Conservation (phyloP, 179 eudicot genomes). For the Patellifolia procumbens region DNA sequence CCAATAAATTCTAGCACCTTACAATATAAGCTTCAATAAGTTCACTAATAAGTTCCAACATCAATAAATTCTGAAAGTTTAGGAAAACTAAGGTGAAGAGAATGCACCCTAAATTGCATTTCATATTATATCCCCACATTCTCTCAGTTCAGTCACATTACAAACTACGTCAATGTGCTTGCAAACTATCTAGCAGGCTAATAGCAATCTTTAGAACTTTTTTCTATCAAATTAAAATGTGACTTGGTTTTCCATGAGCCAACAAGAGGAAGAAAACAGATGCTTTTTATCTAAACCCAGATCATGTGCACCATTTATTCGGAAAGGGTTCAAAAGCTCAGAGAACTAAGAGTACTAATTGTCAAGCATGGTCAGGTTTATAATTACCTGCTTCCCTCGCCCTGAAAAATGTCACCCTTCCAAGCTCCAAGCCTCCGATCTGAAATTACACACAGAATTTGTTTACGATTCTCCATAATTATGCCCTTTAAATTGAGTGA, state of each 20-base stretch:
- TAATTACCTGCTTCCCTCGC: background rate
- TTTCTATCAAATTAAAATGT: background rate
- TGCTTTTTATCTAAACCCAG: background rate
- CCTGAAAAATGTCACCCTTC: background rate
- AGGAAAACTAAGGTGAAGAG: too few relatives aligned
- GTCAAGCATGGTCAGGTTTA: background rate
- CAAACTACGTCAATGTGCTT: background rate
- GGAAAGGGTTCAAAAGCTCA: background rate
- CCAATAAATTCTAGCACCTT: too few relatives aligned
- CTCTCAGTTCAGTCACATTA: background rate
- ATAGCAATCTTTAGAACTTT: background rate
- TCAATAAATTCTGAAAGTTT: too few relatives aligned
- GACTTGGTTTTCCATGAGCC: background rate
- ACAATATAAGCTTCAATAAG: too few relatives aligned
- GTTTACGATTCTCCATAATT: background rate
- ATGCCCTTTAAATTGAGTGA: too few relatives aligned
- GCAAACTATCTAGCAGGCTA: background rate
- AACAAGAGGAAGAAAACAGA: background rate
- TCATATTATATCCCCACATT: background rate
- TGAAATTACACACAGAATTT: too few relatives aligned
- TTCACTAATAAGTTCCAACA: too few relatives aligned
- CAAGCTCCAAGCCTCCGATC: slow-evolving; percentile 2
- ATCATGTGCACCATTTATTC: background rate
- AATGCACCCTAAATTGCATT: too few relatives aligned
- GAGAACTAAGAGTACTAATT: background rate